Evolutionary conservation across 805 yeast species (phyloP).

Genomic region (Ogataea paraovalis): DNA sequence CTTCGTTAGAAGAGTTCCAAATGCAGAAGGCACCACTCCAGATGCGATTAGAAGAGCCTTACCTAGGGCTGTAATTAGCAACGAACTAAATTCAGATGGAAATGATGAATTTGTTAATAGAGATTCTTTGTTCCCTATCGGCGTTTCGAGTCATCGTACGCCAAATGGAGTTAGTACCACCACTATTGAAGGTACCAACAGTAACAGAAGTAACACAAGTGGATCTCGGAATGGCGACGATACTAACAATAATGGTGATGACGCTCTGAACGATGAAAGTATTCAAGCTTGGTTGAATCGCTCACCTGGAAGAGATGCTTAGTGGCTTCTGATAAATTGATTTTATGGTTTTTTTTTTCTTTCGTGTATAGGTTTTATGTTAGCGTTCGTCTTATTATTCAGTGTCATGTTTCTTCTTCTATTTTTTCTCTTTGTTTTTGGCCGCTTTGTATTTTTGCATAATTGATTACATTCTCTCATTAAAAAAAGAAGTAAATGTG

Average conservation of each 20-base stretch:
- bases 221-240: neutral
- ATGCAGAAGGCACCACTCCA: slow-evolving; percentile 2
- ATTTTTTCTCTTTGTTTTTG: too few relatives aligned
- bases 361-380: neutral
- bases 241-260: neutral
- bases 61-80: neutral
- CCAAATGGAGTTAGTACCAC: slow-evolving; percentile 41
- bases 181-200: slow-evolving; percentile 4
- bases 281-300: neutral
- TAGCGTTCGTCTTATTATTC: too few relatives aligned
- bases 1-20: neutral
- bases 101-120: slow-evolving; percentile 15
- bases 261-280: neutral
- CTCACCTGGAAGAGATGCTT: neutral
- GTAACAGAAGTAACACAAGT: neutral
- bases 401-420: neutral
- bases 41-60: neutral
- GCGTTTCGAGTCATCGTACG: slow-evolving; percentile 46
- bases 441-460: too few relatives aligned
- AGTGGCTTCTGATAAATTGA: neutral
- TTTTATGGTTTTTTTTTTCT: neutral
- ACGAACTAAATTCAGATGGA: neutral
- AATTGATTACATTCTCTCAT: too few relatives aligned
- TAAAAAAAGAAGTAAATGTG: too few relatives aligned
- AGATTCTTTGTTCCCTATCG: slow-evolving; percentile 39